Evolutionary conservation across 2,329 filamentous ascomycete species (phyloP).

Genomic region (Apiospora hydei): DNA sequence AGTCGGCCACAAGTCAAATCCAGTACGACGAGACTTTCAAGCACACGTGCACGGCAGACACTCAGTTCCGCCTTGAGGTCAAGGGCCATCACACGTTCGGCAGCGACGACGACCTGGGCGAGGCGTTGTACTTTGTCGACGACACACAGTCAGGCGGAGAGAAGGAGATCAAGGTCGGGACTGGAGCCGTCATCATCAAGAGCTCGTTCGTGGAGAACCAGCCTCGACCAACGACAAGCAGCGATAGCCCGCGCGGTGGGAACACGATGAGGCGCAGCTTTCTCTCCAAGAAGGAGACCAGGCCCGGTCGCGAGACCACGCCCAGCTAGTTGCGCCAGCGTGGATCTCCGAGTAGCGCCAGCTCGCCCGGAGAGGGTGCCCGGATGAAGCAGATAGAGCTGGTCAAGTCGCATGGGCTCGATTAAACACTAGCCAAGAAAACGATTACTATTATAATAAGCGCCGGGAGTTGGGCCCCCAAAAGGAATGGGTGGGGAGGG

Average conservation of each 20-base stretch:
- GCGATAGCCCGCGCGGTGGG: conserved; percentile 52
- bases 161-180: conserved; percentile 77
- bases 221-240: conserved; percentile 26
- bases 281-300: conserved; percentile 58
- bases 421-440: neutral
- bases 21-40: conserved; percentile 83
- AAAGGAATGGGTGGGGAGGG: conserved; percentile 6
- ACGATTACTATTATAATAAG: neutral
- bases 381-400: neutral
- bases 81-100: conserved; percentile 87
- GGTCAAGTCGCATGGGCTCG: neutral
- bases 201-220: conserved; percentile 70
- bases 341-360: conserved; percentile 13
- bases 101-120: conserved; percentile 83
- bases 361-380: neutral
- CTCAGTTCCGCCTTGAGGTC: conserved; percentile 85
- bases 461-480: conserved; percentile 9
- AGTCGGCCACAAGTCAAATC: conserved; percentile 70
- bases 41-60: conserved; percentile 78
- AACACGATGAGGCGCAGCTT: conserved; percentile 60
- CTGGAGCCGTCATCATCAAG: conserved; percentile 74
- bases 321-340: conserved; percentile 36
- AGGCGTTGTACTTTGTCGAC: conserved; percentile 89
- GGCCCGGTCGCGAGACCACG: conserved; percentile 53
- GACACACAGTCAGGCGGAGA: conserved; percentile 73